Conservation (phyloP, 129 eudicot species). For the Artemisia annua region DNA sequence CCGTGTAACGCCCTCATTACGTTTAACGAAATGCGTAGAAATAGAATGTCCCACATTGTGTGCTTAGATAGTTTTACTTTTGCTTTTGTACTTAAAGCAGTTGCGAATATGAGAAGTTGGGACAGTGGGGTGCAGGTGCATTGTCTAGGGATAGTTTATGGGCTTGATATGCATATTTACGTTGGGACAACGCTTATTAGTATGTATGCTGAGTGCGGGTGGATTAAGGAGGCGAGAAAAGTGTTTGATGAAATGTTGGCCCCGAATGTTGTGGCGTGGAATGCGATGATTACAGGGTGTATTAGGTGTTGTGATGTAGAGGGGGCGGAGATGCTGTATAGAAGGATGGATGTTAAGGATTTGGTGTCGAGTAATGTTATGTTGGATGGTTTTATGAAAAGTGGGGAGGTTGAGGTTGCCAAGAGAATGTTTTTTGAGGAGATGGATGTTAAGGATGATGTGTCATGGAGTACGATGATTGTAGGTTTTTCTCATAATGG, state of each 20-base stretch:
- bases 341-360: slow-evolving; percentile 34
- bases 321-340: slow-evolving; percentile 37
- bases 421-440: slow-evolving; percentile 15
- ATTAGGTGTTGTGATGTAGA: slow-evolving; percentile 35
- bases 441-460: slow-evolving; percentile 33
- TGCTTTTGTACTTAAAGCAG: slow-evolving; percentile 41
- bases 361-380: slow-evolving; percentile 1
- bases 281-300: slow-evolving; percentile 41
- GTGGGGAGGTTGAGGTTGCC: slow-evolving; percentile 23
- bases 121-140: slow-evolving; percentile 38
- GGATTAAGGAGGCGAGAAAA: slow-evolving; percentile 25
- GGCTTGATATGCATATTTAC: slow-evolving; percentile 40
- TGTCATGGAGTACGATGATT: slow-evolving; percentile 48
- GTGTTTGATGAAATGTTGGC: slow-evolving; percentile 45
- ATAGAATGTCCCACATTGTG: slow-evolving; percentile 5
- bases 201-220: slow-evolving; percentile 42
- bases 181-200: slow-evolving; percentile 46
- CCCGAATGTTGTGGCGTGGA: slow-evolving; percentile 44
- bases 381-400: slow-evolving; percentile 21
- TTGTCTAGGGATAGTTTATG: slow-evolving; percentile 18
- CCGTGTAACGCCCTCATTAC: slow-evolving; percentile 32
- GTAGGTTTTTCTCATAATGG: slow-evolving; percentile 44
- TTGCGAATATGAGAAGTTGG: slow-evolving; percentile 29
- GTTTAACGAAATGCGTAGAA: slow-evolving; percentile 34
- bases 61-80: slow-evolving; percentile 38